Evolutionary conservation across 2,329 filamentous ascomycete species (phyloP), one percentile per base, ranked within the genome.

Genomic region (Botryotinia narcissicola): DNA sequence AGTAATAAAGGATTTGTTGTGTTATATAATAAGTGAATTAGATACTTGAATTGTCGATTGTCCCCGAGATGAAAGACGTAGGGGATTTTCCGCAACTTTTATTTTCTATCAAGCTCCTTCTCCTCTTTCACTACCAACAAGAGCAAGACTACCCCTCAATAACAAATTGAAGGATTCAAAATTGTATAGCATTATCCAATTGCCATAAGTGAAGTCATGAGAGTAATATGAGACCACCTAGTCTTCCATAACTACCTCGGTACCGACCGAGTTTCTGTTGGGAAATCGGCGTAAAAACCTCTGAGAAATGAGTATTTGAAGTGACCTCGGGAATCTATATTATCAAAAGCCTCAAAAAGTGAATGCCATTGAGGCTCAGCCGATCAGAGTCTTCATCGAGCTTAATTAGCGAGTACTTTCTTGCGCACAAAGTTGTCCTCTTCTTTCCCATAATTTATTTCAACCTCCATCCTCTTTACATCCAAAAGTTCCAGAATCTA

Each of bases 301-400:
- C 42, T 42, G 37, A 37, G 37, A 69, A 37, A n/a, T 44, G 9
- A 22, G 9, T 40, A 1, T 29, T 40, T 20, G 12, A 20, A 29
- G 51, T 29, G 18, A n/a, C n/a, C n/a, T n/a, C n/a, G n/a, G n/a
- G n/a, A 69, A 37, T 57, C 6, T 42, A 25, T 20, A 29, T 18
- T 12, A 46, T 62, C 37, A 57, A 57, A 42, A 57, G n/a, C 66
- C 66, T 69, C 66, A 69, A 57, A 57, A 67, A 57, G 32, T 59
- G 35, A 69, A 69, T 69, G 32, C 7, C 2, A 6, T 10, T 20
- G 6, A 6, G 25, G 35, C 37, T 69, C 18, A 42, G 46, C 4
- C 18, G 25, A 42, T 32, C 22, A 25, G 48, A 69, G 3, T 25
- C 44, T 57, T 57, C 48, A 32, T 57, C 48, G 18, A 59, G 1